phyloP scores from a whole-genome alignment of 169 alveolate genomes.

The Neospora caninum region DNA sequence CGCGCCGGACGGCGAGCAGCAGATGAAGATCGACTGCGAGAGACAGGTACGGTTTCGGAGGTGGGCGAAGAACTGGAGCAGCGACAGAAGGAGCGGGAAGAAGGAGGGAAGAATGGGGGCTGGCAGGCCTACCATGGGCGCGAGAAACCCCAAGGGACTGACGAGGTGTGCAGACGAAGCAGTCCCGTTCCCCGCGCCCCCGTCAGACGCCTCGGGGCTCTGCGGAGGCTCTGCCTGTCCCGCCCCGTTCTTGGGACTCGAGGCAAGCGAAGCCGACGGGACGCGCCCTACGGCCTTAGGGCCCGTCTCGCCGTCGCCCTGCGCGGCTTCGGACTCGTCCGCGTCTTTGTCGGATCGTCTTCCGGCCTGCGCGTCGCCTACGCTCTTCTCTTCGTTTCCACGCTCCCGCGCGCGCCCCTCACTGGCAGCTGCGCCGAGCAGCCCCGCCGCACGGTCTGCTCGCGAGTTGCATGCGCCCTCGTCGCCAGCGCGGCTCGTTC shows the following conservation, averaged over 20 bases:
- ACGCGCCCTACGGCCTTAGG: too few relatives aligned
- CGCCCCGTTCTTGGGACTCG: too few relatives aligned
- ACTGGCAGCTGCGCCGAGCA: slow-evolving; percentile 34
- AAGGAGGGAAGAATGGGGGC: slow-evolving; percentile 54
- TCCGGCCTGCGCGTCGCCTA: background rate
- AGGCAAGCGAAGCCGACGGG: too few relatives aligned
- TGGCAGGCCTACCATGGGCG: slow-evolving; percentile 50
- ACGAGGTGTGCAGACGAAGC: slow-evolving; percentile 28
- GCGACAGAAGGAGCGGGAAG: slow-evolving; percentile 53
- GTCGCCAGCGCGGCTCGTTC: background rate
- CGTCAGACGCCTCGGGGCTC: background rate
- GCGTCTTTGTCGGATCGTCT: background rate
- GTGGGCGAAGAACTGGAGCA: slow-evolving; percentile 57
- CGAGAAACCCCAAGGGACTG: slow-evolving; percentile 9
- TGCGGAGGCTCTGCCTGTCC: too few relatives aligned
- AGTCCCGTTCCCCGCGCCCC: background rate
- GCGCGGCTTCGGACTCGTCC: slow-evolving; percentile 1
- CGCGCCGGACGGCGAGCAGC: slow-evolving; percentile 38
- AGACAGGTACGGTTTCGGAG: slow-evolving; percentile 44
- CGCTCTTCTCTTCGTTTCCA: background rate
- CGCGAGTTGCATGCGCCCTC: background rate
- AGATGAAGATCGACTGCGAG: slow-evolving; percentile 50
- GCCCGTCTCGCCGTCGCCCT: too few relatives aligned
- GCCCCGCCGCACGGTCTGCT: slow-evolving; percentile 5
- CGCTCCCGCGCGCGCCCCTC: background rate